Conservation (phyloP, 2,329 filamentous ascomycete species). For the Pseudogymnoascus sp. region DNA sequence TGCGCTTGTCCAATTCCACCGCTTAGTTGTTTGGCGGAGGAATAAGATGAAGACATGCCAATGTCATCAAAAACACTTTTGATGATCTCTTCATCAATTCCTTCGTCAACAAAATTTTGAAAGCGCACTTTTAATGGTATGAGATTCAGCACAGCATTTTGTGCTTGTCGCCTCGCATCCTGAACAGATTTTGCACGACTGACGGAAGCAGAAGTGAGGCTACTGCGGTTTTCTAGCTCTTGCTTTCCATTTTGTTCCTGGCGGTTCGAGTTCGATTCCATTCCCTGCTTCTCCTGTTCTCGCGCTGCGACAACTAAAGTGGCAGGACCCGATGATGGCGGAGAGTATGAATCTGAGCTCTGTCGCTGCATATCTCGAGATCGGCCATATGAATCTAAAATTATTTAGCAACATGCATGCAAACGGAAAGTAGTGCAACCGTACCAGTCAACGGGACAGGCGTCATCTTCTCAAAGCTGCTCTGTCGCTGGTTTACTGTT, state of each 20-base stretch:
- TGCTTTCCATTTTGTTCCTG: neutral
- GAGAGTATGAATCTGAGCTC: constrained; percentile 4
- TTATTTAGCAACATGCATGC: neutral
- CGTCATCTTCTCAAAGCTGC: neutral
- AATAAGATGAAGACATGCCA: constrained; percentile 39
- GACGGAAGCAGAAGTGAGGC: neutral
- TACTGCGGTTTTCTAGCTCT: neutral
- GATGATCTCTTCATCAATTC: constrained; percentile 58
- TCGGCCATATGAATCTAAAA: neutral
- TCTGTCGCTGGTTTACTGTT: neutral
- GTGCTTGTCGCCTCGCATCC: constrained; percentile 45
- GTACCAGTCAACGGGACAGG: neutral
- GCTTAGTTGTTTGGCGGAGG: neutral
- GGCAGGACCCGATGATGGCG: neutral
- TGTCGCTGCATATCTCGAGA: neutral
- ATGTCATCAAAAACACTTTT: constrained; percentile 61
- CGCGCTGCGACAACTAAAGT: neutral
- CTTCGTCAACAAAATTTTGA: constrained; percentile 65
- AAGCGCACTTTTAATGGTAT: constrained; percentile 64
- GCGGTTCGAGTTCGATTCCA: neutral
- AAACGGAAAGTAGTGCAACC: neutral
- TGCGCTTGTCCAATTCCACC: neutral
- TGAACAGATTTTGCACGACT: neutral
- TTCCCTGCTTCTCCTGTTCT: neutral
- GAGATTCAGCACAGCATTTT: constrained; percentile 60